Conservation (phyloP, 371 early-diverging fungal species). For the Mortierella sp. region DNA sequence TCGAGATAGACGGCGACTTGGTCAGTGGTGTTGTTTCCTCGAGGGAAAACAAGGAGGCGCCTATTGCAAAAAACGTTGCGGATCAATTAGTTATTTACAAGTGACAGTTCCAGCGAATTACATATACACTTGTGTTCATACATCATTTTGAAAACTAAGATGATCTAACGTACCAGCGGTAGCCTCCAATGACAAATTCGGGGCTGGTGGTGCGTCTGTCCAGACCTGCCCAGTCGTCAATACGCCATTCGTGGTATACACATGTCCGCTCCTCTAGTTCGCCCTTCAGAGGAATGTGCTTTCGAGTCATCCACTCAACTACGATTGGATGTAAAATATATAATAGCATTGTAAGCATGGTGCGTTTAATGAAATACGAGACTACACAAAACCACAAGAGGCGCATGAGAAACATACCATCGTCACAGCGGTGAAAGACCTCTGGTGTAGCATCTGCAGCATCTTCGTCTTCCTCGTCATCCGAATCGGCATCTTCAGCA, state of each 20-base stretch:
- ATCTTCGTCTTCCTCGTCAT: conserved; percentile 1
- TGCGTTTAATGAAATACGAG: background rate
- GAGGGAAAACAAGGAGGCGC: conserved; percentile 90
- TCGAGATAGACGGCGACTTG: conserved; percentile 85
- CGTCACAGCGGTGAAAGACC: conserved; percentile 11
- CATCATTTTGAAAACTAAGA: background rate
- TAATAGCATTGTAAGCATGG: background rate
- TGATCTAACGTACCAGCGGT: conserved; percentile 61
- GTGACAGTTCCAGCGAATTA: background rate
- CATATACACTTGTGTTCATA: background rate
- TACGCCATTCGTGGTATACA: conserved; percentile 64
- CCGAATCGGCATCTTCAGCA: background rate
- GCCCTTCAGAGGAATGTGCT: conserved; percentile 35
- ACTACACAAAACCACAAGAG: background rate
- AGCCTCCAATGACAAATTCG: conserved; percentile 66
- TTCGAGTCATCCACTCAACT: conserved; percentile 22
- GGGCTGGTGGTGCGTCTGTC: conserved; percentile 63
- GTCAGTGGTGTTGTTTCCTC: conserved; percentile 82
- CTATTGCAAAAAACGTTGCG: conserved; percentile 47
- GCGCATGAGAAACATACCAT: background rate
- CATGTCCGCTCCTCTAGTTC: conserved; percentile 60
- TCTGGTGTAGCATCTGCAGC: conserved; percentile 1
- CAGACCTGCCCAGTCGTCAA: conserved; percentile 63
- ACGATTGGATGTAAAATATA: background rate
- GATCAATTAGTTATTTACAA: background rate